Percentiles rank a stretch among this genome's conserved stretches.
Evolutionary conservation across 495 filamentous ascomycete species (phyloP).

Genomic region (Sordaria brevicollis): DNA sequence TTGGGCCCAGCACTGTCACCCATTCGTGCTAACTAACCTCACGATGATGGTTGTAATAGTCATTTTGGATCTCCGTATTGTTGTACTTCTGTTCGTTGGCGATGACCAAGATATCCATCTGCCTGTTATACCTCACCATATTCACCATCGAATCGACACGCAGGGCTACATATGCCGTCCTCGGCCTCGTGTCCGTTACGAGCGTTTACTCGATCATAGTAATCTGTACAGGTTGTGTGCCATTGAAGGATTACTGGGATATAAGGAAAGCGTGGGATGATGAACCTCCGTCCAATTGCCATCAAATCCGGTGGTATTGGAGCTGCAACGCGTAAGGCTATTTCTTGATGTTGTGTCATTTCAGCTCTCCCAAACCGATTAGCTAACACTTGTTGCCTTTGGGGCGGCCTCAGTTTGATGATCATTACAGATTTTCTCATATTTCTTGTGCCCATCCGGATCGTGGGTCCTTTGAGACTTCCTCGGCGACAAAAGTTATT

Average conservation of each 20-base stretch:
- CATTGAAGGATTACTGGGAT: constrained; percentile 22
- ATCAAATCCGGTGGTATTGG: constrained; percentile 3
- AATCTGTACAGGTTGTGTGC: constrained; percentile 16
- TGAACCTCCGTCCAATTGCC: neutral
- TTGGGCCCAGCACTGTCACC: neutral
- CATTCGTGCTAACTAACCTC: neutral
- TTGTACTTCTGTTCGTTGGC: constrained; percentile 9
- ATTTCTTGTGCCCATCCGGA: constrained; percentile 27
- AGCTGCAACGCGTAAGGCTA: constrained; percentile 14
- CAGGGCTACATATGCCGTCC: constrained; percentile 5
- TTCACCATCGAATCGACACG: constrained; percentile 17
- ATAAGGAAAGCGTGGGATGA: constrained; percentile 1
- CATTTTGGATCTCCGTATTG: constrained; percentile 14
- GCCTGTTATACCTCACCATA: constrained; percentile 18
- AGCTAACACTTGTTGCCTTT: neutral
- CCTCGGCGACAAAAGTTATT: constrained; percentile 25
- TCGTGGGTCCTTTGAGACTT: constrained; percentile 25
- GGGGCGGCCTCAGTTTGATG: constrained; percentile 18
- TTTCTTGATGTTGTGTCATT: neutral
- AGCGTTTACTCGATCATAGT: constrained; percentile 1
- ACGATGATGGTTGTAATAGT: neutral
- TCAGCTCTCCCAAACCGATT: neutral
- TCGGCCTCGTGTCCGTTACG: constrained; percentile 9
- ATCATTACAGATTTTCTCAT: constrained; percentile 40
- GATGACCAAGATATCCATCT: constrained; percentile 19